These are phyloP conservation scores for Saccharomyces pastorianus DNA, from an alignment of 1,139 yeast genomes.

Conservation along the genomic window DNA sequence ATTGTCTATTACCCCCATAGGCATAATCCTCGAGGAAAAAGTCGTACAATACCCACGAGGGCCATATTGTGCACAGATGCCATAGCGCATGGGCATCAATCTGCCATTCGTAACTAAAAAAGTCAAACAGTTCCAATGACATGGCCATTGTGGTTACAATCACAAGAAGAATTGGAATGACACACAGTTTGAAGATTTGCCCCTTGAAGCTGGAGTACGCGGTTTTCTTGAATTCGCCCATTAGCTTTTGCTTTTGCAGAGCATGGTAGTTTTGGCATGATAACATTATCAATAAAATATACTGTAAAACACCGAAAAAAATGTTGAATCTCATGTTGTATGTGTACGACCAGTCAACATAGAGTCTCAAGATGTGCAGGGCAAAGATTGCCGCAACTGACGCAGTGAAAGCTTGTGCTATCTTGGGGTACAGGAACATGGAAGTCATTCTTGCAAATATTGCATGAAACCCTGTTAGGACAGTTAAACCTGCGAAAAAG, in stretches of 20 bases:
- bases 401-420: conserved; percentile 33
- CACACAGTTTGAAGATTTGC: conserved; percentile 38
- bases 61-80: conserved; percentile 75
- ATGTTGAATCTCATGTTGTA: conserved; percentile 93
- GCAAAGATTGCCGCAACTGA: conserved; percentile 42
- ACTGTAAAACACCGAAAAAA: conserved; percentile 66
- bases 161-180: conserved; percentile 44
- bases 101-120: conserved; percentile 60
- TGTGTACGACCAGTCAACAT: conserved; percentile 78
- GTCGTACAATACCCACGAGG: conserved; percentile 36
- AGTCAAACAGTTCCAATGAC: conserved; percentile 84
- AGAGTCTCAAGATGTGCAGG: conserved; percentile 59
- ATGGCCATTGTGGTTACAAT: conserved; percentile 57
- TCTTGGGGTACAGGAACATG: conserved; percentile 20
- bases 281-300: conserved; percentile 35
- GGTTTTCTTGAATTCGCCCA: conserved; percentile 6
- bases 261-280: conserved; percentile 28
- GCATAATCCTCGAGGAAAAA: conserved; percentile 32
- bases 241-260: conserved; percentile 11
- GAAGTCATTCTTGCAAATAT: conserved; percentile 48
- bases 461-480: conserved; percentile 67
- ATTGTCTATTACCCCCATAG: conserved; percentile 5
- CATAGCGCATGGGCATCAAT: conserved; percentile 91
- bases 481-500: conserved; percentile 87
- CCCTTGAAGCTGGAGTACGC: conserved; percentile 8